These are phyloP conservation scores for Moesziomyces antarcticus DNA, from an alignment of 1,284 basidiomycete genomes.

Conservation along the genomic window DNA sequence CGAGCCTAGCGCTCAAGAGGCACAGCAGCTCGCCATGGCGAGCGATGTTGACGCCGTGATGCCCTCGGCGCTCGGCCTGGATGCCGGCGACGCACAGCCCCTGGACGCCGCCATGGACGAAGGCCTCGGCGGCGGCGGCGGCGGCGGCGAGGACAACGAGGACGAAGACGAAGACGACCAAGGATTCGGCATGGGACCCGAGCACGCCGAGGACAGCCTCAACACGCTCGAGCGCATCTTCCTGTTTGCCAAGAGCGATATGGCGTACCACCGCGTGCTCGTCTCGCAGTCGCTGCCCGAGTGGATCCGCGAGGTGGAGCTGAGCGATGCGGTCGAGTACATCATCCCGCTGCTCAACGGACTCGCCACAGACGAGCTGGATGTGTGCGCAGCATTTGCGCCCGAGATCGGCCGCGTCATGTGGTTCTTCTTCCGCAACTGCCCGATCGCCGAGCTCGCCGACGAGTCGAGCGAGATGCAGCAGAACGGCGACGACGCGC, in stretches of 20 bases:
- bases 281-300: constrained; percentile 71
- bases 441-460: constrained; percentile 57
- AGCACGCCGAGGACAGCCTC: constrained; percentile 68
- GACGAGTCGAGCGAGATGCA: constrained; percentile 40
- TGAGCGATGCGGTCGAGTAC: constrained; percentile 91
- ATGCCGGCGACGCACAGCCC: constrained; percentile 24
- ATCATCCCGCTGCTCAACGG: constrained; percentile 88
- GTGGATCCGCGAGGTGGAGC: constrained; percentile 71
- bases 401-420: constrained; percentile 83
- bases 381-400: constrained; percentile 90
- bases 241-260: constrained; percentile 86
- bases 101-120: constrained; percentile 32
- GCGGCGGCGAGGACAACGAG: constrained; percentile 8
- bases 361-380: constrained; percentile 89
- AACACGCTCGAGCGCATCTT: constrained; percentile 91
- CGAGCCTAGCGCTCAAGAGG: constrained; percentile 16
- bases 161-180: constrained; percentile 28
- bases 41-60: constrained; percentile 32
- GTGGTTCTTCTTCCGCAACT: constrained; percentile 92
- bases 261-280: constrained; percentile 82
- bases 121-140: constrained; percentile 1
- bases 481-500: constrained; percentile 33
- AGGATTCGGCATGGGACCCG: constrained; percentile 15
- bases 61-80: constrained; percentile 46
- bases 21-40: constrained; percentile 15